phyloP scores from a whole-genome alignment of 768 basidiomycete genomes.

The Lactifluus echinatus region DNA sequence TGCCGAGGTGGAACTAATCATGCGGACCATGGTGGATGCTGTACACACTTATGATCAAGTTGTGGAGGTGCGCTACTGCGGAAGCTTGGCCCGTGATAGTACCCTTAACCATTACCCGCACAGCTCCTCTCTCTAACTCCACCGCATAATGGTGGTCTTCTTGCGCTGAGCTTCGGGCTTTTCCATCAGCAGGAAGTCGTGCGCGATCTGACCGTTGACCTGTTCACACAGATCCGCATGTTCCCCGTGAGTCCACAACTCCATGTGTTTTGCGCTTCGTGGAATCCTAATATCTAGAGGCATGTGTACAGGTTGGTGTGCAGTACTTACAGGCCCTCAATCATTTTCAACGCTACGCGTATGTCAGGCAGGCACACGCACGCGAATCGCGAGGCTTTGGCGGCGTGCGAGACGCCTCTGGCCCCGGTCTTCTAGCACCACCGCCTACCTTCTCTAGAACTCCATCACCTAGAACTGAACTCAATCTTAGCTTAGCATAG shows the following conservation, averaged over 20 bases:
- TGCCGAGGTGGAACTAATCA: slow-evolving; percentile 65
- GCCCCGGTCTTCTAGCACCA: slow-evolving; percentile 6
- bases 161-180: slow-evolving; percentile 80
- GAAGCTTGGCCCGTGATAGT: background rate
- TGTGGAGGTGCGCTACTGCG: slow-evolving; percentile 54
- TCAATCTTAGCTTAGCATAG: slow-evolving; percentile 4
- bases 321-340: slow-evolving; percentile 73
- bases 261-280: slow-evolving; percentile 7
- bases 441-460: slow-evolving; percentile 14
- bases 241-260: slow-evolving; percentile 53
- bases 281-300: background rate
- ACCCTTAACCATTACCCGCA: background rate
- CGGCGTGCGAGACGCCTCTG: slow-evolving; percentile 1
- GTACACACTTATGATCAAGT: slow-evolving; percentile 82
- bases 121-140: slow-evolving; percentile 78
- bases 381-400: slow-evolving; percentile 33
- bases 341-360: slow-evolving; percentile 84
- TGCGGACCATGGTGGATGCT: slow-evolving; percentile 60
- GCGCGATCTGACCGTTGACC: slow-evolving; percentile 71
- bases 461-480: slow-evolving; percentile 6
- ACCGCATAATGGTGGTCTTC: slow-evolving; percentile 70
- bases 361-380: slow-evolving; percentile 71
- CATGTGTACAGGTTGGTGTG: slow-evolving; percentile 54
- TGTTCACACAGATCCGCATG: slow-evolving; percentile 70
- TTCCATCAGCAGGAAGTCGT: slow-evolving; percentile 80